Conservation (phyloP, 1,284 basidiomycete genomes). For the Irpex rosettiformis region DNA sequence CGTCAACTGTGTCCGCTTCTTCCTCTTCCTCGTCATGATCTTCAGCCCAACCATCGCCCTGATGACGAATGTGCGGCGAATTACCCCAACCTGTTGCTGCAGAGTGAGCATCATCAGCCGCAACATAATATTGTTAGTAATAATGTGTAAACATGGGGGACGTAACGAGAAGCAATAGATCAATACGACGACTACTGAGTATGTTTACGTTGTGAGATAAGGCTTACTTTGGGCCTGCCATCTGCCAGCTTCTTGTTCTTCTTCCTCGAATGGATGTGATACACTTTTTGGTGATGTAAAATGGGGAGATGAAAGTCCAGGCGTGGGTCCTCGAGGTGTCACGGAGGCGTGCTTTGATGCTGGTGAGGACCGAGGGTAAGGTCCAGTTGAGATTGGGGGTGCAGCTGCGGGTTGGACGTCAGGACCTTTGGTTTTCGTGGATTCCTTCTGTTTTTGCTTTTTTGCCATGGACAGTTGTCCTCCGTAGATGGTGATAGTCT, state of each 20-base stretch:
- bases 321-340: neutral
- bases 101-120: constrained; percentile 8
- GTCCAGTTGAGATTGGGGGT: neutral
- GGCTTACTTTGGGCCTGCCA: constrained; percentile 12
- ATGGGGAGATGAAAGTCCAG: neutral
- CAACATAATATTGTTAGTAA: neutral
- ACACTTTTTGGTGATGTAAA: neutral
- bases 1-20: constrained; percentile 12
- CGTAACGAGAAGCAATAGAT: neutral
- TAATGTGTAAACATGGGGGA: neutral
- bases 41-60: constrained; percentile 17
- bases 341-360: neutral
- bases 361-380: neutral
- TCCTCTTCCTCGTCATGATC: constrained; percentile 12
- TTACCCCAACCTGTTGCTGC: constrained; percentile 14
- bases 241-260: constrained; percentile 2
- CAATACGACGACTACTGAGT: neutral
- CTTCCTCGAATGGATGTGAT: neutral
- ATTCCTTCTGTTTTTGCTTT: neutral
- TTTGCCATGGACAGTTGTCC: neutral
- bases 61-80: constrained; percentile 7
- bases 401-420: neutral
- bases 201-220: constrained; percentile 5
- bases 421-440: neutral
- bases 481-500: neutral